These are phyloP conservation scores for Sporothrix protearum DNA, from an alignment of 2,329 filamentous ascomycete genomes.

Conservation along the genomic window DNA sequence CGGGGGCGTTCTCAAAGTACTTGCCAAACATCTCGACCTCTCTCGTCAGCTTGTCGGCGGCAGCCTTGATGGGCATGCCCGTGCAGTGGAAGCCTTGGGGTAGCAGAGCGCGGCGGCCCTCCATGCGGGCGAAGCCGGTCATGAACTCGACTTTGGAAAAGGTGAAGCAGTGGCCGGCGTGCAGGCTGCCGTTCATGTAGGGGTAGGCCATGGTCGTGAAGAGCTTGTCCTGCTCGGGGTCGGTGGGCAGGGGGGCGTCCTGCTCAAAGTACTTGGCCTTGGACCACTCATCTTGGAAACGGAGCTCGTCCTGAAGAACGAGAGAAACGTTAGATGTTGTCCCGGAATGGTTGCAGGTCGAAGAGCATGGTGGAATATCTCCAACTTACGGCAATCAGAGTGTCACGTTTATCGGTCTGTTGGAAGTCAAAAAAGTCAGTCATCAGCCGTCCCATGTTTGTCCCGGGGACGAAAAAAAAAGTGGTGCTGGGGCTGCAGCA, in stretches of 20 bases:
- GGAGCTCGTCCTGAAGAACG: slow-evolving; percentile 60
- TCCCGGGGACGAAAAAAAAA: neutral
- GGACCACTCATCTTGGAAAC: slow-evolving; percentile 85
- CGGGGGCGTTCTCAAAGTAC: slow-evolving; percentile 66
- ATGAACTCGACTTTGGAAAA: slow-evolving; percentile 91
- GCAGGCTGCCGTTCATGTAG: slow-evolving; percentile 35
- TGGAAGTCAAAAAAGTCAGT: neutral
- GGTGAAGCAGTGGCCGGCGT: slow-evolving; percentile 81
- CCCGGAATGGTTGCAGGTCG: neutral
- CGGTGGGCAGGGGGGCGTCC: slow-evolving; percentile 73
- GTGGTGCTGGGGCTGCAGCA: slow-evolving; percentile 30
- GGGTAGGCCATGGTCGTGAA: slow-evolving; percentile 61
- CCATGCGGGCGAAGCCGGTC: slow-evolving; percentile 81
- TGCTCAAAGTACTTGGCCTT: slow-evolving; percentile 75
- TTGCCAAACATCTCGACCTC: slow-evolving; percentile 87
- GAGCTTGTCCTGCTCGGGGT: slow-evolving; percentile 87
- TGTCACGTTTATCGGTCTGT: slow-evolving; percentile 82
- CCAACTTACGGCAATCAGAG: slow-evolving; percentile 60
- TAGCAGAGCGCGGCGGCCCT: slow-evolving; percentile 81
- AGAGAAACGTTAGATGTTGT: neutral
- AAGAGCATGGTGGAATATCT: neutral
- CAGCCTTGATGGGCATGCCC: slow-evolving; percentile 97
- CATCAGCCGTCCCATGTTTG: neutral
- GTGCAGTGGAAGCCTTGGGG: slow-evolving; percentile 95
- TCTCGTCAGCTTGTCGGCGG: slow-evolving; percentile 82